A percentile compares a stretch with the other conserved stretches of the same genome.
These are phyloP conservation scores for Micromonas commoda DNA, from an alignment of 139 green algal species.

Conservation along the genomic window DNA sequence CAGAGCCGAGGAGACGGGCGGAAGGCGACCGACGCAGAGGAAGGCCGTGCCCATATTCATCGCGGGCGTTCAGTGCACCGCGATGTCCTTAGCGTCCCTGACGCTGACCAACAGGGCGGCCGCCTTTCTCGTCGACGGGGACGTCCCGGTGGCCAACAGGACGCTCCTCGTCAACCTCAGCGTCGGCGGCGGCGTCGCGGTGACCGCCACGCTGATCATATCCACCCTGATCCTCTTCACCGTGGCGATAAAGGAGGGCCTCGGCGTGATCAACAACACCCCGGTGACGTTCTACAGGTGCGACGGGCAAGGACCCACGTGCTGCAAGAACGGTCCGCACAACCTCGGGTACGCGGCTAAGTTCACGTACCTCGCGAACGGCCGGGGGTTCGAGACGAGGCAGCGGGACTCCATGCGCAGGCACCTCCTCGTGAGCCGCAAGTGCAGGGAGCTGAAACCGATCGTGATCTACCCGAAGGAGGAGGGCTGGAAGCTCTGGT, in stretches of 20 bases:
- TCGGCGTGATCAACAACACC: background rate
- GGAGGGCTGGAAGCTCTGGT: background rate
- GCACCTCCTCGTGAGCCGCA: background rate
- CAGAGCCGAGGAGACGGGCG: background rate
- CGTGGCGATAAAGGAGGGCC: background rate
- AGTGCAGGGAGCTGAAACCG: background rate
- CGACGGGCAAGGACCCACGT: background rate
- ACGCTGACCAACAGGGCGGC: background rate
- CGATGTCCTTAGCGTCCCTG: background rate
- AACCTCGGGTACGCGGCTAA: background rate
- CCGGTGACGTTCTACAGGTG: conserved; percentile 5
- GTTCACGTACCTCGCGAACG: background rate
- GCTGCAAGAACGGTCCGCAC: background rate
- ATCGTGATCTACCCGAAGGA: conserved; percentile 6
- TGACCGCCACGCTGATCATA: background rate
- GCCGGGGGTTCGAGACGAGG: conserved; percentile 1
- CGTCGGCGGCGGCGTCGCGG: background rate
- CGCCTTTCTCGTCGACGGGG: background rate
- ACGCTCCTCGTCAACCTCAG: background rate
- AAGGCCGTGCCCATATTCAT: background rate
- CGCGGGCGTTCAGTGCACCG: background rate
- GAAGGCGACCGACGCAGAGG: background rate
- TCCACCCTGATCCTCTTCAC: conserved; percentile 1
- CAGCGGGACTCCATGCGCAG: background rate
- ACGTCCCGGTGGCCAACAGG: background rate